Conservation (phyloP, 2,329 filamentous ascomycete species). For the Colletotrichum ledebouriae region DNA sequence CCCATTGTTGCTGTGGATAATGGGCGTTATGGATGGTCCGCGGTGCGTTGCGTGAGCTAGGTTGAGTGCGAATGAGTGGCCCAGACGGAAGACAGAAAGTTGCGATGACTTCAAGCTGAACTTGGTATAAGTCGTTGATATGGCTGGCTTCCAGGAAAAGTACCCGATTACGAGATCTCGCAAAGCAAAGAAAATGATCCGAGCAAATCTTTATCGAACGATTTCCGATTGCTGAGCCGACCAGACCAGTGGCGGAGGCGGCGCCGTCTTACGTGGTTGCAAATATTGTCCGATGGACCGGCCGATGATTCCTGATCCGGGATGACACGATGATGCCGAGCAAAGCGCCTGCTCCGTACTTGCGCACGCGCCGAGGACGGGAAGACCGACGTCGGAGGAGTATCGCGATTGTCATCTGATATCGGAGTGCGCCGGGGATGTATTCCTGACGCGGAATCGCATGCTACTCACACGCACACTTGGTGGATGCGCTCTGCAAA, state of each 20-base stretch:
- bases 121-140: conserved; percentile 23
- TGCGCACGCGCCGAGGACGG: conserved; percentile 28
- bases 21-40: neutral
- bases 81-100: neutral
- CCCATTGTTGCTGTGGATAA: conserved; percentile 24
- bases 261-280: conserved; percentile 3
- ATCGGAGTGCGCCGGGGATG: conserved; percentile 27
- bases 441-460: conserved; percentile 27
- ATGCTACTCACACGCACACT: neutral
- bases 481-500: conserved; percentile 35
- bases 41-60: neutral
- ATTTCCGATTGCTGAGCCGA: conserved; percentile 27
- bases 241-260: conserved; percentile 11
- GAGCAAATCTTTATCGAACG: conserved; percentile 2
- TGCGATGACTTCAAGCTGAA: neutral
- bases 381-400: conserved; percentile 15
- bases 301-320: conserved; percentile 20
- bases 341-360: conserved; percentile 10
- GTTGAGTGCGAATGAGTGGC: conserved; percentile 1
- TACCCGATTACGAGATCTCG: conserved; percentile 2
- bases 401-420: conserved; percentile 32
- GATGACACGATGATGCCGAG: conserved; percentile 23
- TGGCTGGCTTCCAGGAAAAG: neutral
- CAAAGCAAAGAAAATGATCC: neutral
- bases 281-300: conserved; percentile 1